Evolutionary conservation across 345 rosid genomes (phyloP).

Genomic region (Dovyalis caffra): DNA sequence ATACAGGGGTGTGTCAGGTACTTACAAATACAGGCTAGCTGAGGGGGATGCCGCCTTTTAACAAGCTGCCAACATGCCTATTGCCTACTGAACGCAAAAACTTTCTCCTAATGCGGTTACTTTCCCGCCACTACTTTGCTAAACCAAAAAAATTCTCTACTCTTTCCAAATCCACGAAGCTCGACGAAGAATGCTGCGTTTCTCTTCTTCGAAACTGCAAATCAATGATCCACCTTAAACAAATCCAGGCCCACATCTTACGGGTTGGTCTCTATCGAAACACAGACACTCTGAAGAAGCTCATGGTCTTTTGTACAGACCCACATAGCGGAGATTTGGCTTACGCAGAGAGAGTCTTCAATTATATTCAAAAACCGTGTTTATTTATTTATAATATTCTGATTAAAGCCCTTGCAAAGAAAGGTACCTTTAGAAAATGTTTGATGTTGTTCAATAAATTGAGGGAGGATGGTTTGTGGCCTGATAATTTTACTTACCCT

Average conservation of each 20-base stretch:
- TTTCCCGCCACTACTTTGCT: neutral
- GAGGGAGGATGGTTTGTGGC: constrained; percentile 51
- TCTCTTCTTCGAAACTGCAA: constrained; percentile 41
- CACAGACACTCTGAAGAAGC: constrained; percentile 37
- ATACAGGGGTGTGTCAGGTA: too few species aligned
- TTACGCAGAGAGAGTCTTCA: constrained; percentile 37
- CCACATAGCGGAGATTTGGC: constrained; percentile 33
- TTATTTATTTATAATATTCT: constrained; percentile 52
- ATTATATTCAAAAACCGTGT: constrained; percentile 28
- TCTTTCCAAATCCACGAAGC: neutral
- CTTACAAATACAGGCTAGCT: too few species aligned
- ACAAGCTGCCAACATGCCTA: too few species aligned
- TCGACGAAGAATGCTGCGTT: constrained; percentile 24
- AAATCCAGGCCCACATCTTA: constrained; percentile 48
- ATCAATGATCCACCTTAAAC: constrained; percentile 39
- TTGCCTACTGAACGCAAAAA: neutral
- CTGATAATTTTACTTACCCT: constrained; percentile 78
- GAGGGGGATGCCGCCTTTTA: too few species aligned
- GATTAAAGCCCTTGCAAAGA: constrained; percentile 54
- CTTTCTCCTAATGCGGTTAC: neutral
- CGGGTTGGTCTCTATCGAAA: constrained; percentile 39
- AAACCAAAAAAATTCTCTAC: constrained; percentile 11
- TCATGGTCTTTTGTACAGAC: constrained; percentile 39
- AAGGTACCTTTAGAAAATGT: constrained; percentile 38
- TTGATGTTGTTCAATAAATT: constrained; percentile 42